Conservation (phyloP, 108 stramenopile species). For the Nitzschia sp. region DNA sequence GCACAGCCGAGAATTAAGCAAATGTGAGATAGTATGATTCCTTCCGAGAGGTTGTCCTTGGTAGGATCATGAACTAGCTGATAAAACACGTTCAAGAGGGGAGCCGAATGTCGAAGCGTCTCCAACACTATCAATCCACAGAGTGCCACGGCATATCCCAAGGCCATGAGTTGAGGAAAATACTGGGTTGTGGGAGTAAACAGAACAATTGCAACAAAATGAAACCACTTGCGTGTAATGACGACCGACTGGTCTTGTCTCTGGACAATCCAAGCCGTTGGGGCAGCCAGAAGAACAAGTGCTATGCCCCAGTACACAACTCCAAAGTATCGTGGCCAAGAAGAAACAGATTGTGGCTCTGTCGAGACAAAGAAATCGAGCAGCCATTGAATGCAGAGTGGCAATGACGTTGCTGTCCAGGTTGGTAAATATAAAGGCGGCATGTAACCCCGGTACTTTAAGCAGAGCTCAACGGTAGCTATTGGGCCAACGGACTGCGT, state of each 20-base stretch:
- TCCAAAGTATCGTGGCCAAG: conserved; percentile 18
- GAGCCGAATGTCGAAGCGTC: conserved; percentile 41
- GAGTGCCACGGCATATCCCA: conserved; percentile 77
- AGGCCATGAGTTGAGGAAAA: conserved; percentile 67
- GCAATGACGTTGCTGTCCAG: no score
- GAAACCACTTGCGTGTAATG: conserved; percentile 82
- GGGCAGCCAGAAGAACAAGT: conserved; percentile 5
- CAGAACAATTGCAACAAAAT: conserved; percentile 68
- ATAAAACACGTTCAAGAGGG: conserved; percentile 38
- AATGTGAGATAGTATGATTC: conserved; percentile 70
- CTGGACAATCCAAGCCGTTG: conserved; percentile 7
- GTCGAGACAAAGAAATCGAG: conserved; percentile 18
- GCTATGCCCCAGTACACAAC: conserved; percentile 28
- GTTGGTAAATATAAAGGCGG: neutral
- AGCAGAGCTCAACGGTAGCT: neutral
- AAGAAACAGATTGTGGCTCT: neutral
- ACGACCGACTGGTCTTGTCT: conserved; percentile 33
- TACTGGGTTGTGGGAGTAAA: conserved; percentile 62
- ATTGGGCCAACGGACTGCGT: conserved; percentile 6
- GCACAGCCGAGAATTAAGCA: conserved; percentile 81
- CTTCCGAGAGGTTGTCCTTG: conserved; percentile 59
- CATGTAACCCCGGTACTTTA: neutral
- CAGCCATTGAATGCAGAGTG: conserved; percentile 28
- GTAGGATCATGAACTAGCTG: conserved; percentile 36
- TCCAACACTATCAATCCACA: conserved; percentile 67